Evolutionary conservation across 805 yeast species (phyloP), one percentile per base, ranked within the genome.

Genomic region (Candida tallmaniae): DNA sequence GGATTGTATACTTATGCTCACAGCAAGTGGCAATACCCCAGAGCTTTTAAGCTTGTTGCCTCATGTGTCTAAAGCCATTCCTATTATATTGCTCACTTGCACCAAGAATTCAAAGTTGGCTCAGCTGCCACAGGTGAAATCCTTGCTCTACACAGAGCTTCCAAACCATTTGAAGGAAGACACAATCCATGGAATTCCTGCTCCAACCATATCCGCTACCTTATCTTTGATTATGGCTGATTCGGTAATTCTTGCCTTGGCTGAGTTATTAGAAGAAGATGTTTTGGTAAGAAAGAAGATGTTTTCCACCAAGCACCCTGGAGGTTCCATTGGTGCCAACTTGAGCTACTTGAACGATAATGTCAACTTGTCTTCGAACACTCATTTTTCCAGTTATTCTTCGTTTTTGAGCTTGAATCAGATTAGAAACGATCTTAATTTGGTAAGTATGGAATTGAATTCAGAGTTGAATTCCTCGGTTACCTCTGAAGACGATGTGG

Each of bases 171-270:
- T 78, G 38, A 63, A 72, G 19, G 96, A 87, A 41, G 68, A 70
- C 13, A 56, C 70, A 10, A 62, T 83, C 3, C 84, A 83, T 48
- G 96, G 96, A 0, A 55, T 87, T 19, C 82, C 88, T 6, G 95
- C 96, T 0, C 96, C 96, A 1, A 87, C 96, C 0, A 74, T 87
- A 4, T 78, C 94, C 4, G 81, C 95, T 2, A 83, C 95, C 0
- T 62, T 88, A 18, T 74, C 88, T 39, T 60, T 87, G 31, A 78
- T 84, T 0, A 60, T 86, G 27, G 81, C 93, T 7, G 96, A 88
- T 51, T 84, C 94, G 1, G 73, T 83, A 11, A 74, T 83, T 24
- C 70, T 88, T 31, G 83, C 95, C 0, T 59, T 88, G 16, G 73
- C 80, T 31, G 93, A 86, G 50, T 52, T 80, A 50, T 70, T 80